A percentile compares a stretch with the other conserved stretches of the same genome.
phyloP scores from a whole-genome alignment of 129 eudicot genomes.

The Flaveria ramosissima region DNA sequence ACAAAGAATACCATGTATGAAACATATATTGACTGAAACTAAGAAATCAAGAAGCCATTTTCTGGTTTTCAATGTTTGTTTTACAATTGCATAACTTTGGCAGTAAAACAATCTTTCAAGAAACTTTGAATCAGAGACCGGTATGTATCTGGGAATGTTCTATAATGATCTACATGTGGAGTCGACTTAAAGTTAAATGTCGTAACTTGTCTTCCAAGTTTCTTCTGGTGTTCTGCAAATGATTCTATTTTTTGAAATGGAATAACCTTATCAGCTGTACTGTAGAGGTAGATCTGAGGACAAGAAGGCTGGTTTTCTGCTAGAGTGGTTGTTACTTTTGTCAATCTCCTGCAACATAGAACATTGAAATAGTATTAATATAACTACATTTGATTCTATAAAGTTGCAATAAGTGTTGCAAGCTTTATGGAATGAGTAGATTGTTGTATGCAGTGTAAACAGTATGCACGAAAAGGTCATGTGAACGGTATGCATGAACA shows the following conservation, averaged over 20 bases:
- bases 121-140: conserved; percentile 50
- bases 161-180: conserved; percentile 88
- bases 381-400: background rate
- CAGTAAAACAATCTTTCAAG: conserved; percentile 52
- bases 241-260: conserved; percentile 63
- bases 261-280: conserved; percentile 83
- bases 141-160: conserved; percentile 70
- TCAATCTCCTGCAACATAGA: conserved; percentile 55
- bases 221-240: conserved; percentile 57
- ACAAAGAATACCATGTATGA: background rate
- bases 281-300: conserved; percentile 89
- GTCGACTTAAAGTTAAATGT: conserved; percentile 62
- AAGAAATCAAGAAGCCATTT: conserved; percentile 11
- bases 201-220: conserved; percentile 52
- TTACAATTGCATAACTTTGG: conserved; percentile 17
- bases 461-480: too few species aligned
- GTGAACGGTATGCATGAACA: too few species aligned
- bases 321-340: conserved; percentile 50
- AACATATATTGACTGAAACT: background rate
- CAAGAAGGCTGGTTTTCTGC: conserved; percentile 56
- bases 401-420: background rate
- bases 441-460: background rate
- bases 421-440: background rate
- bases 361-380: background rate
- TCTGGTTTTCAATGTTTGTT: background rate